Evolutionary conservation across 441 rosid species (phyloP), one percentile per base, ranked within the genome.

Genomic region (Gossypium lobatum): DNA sequence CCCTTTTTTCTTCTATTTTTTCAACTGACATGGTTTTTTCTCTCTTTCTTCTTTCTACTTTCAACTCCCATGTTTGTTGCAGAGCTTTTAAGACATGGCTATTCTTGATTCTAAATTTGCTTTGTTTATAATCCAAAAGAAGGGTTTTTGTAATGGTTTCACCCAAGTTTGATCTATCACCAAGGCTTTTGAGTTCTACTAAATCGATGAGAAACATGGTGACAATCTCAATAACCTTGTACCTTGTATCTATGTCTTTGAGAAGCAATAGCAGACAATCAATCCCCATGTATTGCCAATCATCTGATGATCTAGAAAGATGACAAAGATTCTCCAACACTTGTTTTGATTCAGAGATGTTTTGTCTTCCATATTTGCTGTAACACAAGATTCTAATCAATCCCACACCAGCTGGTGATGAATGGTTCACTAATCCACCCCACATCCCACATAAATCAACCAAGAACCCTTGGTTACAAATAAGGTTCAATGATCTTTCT

Each of bases 251-350:
- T 72, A 73, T 77, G 79, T 90, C 98, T 79, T 83, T 88, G 53
- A 93, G 91, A 58, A 93, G 90, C 1, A 79, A 78, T 66, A 90
- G 63, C 74, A 91, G 88, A 26, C 87, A 87, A 73, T 93, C 97
- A 66, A 93, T 83, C 3, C 86, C 97, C 82, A 83, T 77, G 74
- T 80, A 84, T 72, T 85, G 92, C 91, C 94, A 91, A 81, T 90
- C 86, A 79, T 85, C 88, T 3, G 93, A 88, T 23, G 96, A 88
- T 73, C 97, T 81, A 57, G 97, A 81, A 25, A 84, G 80, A 52
- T 85, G 81, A 77, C 95, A 79, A 18, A 93, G 85, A 75, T 70
- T 75, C 37, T 81, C 68, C 11, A 93, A 72, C n/a, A 86, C 77
- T 42, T 79, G 75, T 66, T 62, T 75, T 1, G 75, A 72, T 18